phyloP scores from a whole-genome alignment of 768 basidiomycete genomes.

The Mycena floridula region DNA sequence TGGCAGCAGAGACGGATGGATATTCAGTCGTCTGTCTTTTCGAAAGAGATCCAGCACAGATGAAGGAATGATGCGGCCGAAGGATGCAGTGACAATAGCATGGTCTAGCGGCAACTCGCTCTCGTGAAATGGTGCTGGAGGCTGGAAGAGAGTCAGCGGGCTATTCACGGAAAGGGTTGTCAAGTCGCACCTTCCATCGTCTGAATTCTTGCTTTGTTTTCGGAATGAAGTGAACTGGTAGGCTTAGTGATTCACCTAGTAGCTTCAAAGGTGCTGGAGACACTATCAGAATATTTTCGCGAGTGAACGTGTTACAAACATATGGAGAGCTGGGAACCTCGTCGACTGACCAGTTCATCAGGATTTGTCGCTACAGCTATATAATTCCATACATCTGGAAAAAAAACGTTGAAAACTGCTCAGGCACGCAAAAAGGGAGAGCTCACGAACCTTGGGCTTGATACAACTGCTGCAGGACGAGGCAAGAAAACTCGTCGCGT shows the following conservation, averaged over 20 bases:
- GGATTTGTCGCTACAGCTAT: slow-evolving; percentile 70
- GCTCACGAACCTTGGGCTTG: slow-evolving; percentile 48
- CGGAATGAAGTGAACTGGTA: slow-evolving; percentile 62
- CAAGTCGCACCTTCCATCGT: slow-evolving; percentile 51
- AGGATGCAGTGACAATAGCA: slow-evolving; percentile 82
- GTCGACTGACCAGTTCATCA: slow-evolving; percentile 57
- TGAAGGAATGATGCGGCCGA: slow-evolving; percentile 76
- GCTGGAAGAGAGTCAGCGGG: slow-evolving; percentile 14
- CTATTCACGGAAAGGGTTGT: background rate
- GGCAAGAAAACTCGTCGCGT: slow-evolving; percentile 82
- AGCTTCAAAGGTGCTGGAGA: slow-evolving; percentile 63
- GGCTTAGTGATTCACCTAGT: slow-evolving; percentile 43
- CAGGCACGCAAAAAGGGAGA: slow-evolving; percentile 3
- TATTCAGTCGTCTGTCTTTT: slow-evolving; percentile 59
- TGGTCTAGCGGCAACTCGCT: slow-evolving; percentile 28
- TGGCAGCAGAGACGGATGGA: slow-evolving; percentile 87
- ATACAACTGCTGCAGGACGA: slow-evolving; percentile 59
- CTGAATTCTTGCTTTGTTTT: slow-evolving; percentile 52
- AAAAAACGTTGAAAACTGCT: background rate
- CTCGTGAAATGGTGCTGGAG: slow-evolving; percentile 35
- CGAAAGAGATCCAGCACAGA: slow-evolving; percentile 58
- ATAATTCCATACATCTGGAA: slow-evolving; percentile 69
- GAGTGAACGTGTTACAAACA: slow-evolving; percentile 38
- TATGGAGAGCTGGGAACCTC: slow-evolving; percentile 47
- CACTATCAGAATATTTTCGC: background rate